Conservation (phyloP, 2,329 filamentous ascomycete species). For the Paracoccidioides lutzii region DNA sequence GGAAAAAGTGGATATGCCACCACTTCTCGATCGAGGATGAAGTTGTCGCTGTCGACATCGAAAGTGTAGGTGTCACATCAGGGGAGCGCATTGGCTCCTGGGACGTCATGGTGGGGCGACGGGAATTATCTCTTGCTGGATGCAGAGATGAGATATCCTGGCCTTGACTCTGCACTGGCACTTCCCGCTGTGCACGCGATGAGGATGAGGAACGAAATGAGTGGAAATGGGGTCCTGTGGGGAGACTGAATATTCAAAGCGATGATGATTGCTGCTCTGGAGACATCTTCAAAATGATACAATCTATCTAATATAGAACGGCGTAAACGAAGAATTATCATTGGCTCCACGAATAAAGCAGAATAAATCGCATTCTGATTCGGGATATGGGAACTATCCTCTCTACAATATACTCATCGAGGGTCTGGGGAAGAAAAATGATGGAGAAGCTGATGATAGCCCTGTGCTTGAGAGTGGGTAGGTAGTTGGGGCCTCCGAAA, state of each 20-base stretch:
- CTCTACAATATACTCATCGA: too few species aligned
- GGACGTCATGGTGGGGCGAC: neutral
- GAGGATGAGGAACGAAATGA: conserved; percentile 12
- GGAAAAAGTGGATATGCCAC: conserved; percentile 65
- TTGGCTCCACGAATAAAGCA: neutral
- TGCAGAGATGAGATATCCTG: conserved; percentile 8
- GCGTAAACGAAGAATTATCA: neutral
- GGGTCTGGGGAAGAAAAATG: too few species aligned
- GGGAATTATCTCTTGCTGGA: neutral
- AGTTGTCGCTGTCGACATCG: conserved; percentile 8
- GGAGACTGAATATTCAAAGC: conserved; percentile 15
- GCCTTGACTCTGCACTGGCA: conserved; percentile 17
- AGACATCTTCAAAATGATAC: neutral
- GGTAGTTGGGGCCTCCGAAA: too few species aligned
- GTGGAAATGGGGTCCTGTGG: conserved; percentile 18
- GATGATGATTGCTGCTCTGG: neutral
- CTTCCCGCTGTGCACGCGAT: conserved; percentile 14
- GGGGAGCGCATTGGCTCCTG: too few species aligned
- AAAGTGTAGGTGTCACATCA: neutral
- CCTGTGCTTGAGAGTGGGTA: too few species aligned
- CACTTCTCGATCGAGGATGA: conserved; percentile 35
- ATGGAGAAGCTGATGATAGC: too few species aligned
- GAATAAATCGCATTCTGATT: neutral
- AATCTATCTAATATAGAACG: neutral
- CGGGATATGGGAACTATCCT: neutral